Evolutionary conservation across 2,329 filamentous ascomycete species (phyloP).

Genomic region (Penicillium polonicum): DNA sequence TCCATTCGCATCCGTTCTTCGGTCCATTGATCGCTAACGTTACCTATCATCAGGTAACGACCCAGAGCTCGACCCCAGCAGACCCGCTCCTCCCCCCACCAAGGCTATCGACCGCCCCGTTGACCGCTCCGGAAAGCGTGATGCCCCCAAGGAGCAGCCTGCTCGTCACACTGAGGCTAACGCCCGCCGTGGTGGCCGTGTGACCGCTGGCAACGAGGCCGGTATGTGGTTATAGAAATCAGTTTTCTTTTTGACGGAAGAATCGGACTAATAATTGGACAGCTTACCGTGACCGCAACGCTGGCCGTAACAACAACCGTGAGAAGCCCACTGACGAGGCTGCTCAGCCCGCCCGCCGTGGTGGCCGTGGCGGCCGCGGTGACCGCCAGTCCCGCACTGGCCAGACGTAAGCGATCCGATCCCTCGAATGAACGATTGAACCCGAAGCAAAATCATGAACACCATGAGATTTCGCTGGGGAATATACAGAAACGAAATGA

Average conservation of each 20-base stretch:
- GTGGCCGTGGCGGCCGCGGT: constrained; percentile 42
- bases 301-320: constrained; percentile 79
- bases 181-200: constrained; percentile 50
- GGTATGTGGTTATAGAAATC: constrained; percentile 59
- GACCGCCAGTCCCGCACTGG: constrained; percentile 64
- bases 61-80: constrained; percentile 70
- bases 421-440: constrained; percentile 7
- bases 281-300: constrained; percentile 90
- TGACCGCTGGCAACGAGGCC: constrained; percentile 74
- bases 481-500: not conserved
- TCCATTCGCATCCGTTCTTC: constrained; percentile 7
- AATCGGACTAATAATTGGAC: constrained; percentile 18
- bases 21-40: constrained; percentile 24
- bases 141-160: constrained; percentile 69
- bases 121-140: constrained; percentile 79
- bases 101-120: constrained; percentile 85
- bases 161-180: constrained; percentile 47
- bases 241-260: not conserved
- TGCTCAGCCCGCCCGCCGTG: constrained; percentile 45
- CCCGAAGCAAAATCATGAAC: not conserved
- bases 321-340: constrained; percentile 73
- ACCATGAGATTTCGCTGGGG: not conserved
- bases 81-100: constrained; percentile 72
- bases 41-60: constrained; percentile 60
- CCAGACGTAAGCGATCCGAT: constrained; percentile 53